phyloP scores from a whole-genome alignment of 2,329 filamentous ascomycete species.

The Thielaviopsis cerberus region DNA sequence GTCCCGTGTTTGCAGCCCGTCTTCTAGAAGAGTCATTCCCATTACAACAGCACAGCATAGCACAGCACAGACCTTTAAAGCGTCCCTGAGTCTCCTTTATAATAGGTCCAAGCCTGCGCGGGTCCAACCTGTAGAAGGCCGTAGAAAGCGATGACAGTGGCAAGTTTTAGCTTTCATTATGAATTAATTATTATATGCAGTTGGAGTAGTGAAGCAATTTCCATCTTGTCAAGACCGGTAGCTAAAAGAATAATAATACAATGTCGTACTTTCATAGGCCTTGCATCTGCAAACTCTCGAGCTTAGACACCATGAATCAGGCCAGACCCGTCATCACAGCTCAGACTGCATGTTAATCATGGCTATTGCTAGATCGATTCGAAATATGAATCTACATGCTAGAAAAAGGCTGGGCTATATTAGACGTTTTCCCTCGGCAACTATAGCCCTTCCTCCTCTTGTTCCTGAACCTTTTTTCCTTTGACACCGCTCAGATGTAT shows the following conservation, averaged over 20 bases:
- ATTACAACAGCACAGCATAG: neutral
- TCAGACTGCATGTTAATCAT: neutral
- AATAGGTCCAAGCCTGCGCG: too few relatives aligned
- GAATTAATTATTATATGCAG: too few relatives aligned
- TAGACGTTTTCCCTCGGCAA: neutral
- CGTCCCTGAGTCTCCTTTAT: neutral
- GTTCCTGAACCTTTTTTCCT: neutral
- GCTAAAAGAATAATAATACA: neutral
- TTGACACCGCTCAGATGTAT: neutral
- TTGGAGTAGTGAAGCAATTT: too few relatives aligned
- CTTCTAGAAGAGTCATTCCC: neutral
- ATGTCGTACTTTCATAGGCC: neutral
- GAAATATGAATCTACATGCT: neutral
- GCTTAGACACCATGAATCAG: neutral
- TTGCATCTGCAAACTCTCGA: neutral
- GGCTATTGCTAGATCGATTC: neutral
- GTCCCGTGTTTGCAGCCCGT: neutral
- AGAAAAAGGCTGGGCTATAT: neutral
- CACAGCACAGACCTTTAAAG: neutral
- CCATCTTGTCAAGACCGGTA: neutral
- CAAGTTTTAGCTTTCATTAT: too few relatives aligned
- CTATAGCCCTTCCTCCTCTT: neutral
- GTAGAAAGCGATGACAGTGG: too few relatives aligned
- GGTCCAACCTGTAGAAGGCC: too few relatives aligned
- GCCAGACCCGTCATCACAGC: neutral